Evolutionary conservation across 768 basidiomycete genomes (phyloP), one percentile per base, ranked within the genome.

Genomic region (Mycena crocata): DNA sequence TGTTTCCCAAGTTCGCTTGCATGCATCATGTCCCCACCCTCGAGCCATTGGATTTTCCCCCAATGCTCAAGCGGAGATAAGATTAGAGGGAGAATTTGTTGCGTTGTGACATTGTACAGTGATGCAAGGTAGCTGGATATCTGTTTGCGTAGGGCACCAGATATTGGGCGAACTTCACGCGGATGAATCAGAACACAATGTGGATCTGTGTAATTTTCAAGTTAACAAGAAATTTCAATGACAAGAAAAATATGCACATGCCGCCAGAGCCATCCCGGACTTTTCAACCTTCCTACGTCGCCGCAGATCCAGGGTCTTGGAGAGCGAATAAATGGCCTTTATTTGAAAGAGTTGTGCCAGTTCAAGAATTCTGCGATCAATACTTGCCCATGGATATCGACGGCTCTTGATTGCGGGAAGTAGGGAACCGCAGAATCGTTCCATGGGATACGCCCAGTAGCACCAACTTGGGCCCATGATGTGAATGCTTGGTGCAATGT

Each of bases 21-120:
- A 19, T 56, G 62, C 52, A 63, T 63, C 62, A 63, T 55, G 35
- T 63, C 62, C 17, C 62, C 62, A 14, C 52, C 52, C 7, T 56
- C 45, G 8, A 63, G 45, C 52, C 52, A 56, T n/a, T 63, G 42
- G 39, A 56, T 55, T 24, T 63, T 63, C 12, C 62, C 60, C 62
- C 62, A 63, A 30, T 62, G 60, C 50, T 62, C 50, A 19, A 62
- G 9, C 8, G 9, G 30, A 30, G 60, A 6, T 2, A 39, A 14
- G 2, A 52, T 40, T 2, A 63, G 44, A 2, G 45, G 32, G 6
- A 32, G 13, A 19, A 63, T 48, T 24, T 55, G 34, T 12, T 52
- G 39, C 10, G 17, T 52, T 26, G 28, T 35, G 8, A n/a, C 21
- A 37, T 32, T 24, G 26, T 54, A 62, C 24, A 31, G 5, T 3